These are phyloP conservation scores for Aspergillus hancockii DNA, from an alignment of 495 filamentous ascomycete species.

Conservation along the genomic window DNA sequence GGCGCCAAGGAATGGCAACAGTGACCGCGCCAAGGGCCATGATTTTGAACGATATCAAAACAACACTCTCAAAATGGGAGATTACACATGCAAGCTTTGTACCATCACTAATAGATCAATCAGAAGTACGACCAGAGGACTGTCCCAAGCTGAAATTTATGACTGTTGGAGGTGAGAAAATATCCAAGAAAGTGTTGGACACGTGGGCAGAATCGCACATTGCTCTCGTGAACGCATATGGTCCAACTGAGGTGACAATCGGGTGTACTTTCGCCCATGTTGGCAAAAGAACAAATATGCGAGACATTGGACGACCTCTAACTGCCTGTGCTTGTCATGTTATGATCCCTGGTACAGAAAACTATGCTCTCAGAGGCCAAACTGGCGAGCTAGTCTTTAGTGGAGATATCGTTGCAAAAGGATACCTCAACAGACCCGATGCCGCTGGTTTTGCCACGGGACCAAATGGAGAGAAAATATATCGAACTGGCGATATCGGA, in stretches of 20 bases:
- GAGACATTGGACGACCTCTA: slow-evolving; percentile 85
- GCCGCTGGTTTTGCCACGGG: slow-evolving; percentile 43
- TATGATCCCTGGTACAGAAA: slow-evolving; percentile 65
- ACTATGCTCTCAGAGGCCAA: slow-evolving; percentile 71
- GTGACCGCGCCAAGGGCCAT: slow-evolving; percentile 33
- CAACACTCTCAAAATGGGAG: slow-evolving; percentile 55
- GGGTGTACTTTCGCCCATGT: slow-evolving; percentile 80
- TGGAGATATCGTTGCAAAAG: slow-evolving; percentile 82
- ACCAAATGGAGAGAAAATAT: slow-evolving; percentile 43
- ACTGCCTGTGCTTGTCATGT: slow-evolving; percentile 82
- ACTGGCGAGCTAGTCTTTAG: slow-evolving; percentile 87
- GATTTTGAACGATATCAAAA: slow-evolving; percentile 35
- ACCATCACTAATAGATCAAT: slow-evolving; percentile 32
- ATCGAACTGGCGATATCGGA: slow-evolving; percentile 52
- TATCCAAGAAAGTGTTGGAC: slow-evolving; percentile 47
- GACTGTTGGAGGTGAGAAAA: slow-evolving; percentile 47
- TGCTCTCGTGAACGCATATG: slow-evolving; percentile 57
- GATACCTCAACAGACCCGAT: slow-evolving; percentile 78
- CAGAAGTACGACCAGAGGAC: slow-evolving; percentile 25
- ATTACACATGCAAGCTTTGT: slow-evolving; percentile 72
- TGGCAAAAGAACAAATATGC: slow-evolving; percentile 66
- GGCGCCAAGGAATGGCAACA: slow-evolving; percentile 39
- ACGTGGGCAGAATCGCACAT: slow-evolving; percentile 42
- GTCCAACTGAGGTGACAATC: slow-evolving; percentile 89
- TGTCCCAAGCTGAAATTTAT: slow-evolving; percentile 38